phyloP scores from a whole-genome alignment of 2,329 filamentous ascomycete species.

The Aureobasidium sp. region DNA sequence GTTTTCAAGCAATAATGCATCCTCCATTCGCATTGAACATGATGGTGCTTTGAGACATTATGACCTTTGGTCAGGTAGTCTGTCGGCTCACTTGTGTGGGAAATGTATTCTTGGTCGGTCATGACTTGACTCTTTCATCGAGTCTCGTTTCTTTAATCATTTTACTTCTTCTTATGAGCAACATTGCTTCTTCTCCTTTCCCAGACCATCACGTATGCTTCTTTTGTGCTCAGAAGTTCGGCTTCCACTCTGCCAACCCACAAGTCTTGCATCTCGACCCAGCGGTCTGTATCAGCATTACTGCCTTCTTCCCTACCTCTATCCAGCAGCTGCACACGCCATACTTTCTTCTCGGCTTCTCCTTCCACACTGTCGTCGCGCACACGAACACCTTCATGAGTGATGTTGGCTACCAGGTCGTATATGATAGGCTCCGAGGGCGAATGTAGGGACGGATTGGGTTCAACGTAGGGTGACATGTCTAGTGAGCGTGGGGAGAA shows the following conservation, averaged over 20 bases:
- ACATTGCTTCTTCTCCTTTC: conserved; percentile 61
- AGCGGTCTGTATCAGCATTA: conserved; percentile 52
- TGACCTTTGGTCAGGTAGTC: background rate
- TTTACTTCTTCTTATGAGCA: conserved; percentile 16
- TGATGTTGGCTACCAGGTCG: conserved; percentile 92
- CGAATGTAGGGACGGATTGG: conserved; percentile 63
- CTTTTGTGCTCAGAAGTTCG: conserved; percentile 84
- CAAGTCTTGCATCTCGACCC: conserved; percentile 89
- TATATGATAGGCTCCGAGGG: conserved; percentile 83
- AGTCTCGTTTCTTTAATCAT: background rate
- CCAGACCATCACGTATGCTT: conserved; percentile 96
- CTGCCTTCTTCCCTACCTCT: conserved; percentile 36
- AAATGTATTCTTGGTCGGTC: background rate
- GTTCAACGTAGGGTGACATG: conserved; percentile 85
- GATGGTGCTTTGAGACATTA: background rate
- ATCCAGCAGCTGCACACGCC: conserved; percentile 86
- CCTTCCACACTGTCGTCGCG: conserved; percentile 79
- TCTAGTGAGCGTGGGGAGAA: conserved; percentile 83
- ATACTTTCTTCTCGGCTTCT: conserved; percentile 85
- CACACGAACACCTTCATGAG: conserved; percentile 71
- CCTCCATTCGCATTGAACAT: background rate
- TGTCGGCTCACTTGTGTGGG: background rate
- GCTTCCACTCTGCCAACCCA: conserved; percentile 85
- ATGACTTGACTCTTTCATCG: background rate
- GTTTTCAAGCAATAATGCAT: background rate